A percentile compares a stretch with the other conserved stretches of the same genome.
These are phyloP conservation scores for Adansonia rubrostipa DNA, from an alignment of 441 rosid species.

Conservation along the genomic window DNA sequence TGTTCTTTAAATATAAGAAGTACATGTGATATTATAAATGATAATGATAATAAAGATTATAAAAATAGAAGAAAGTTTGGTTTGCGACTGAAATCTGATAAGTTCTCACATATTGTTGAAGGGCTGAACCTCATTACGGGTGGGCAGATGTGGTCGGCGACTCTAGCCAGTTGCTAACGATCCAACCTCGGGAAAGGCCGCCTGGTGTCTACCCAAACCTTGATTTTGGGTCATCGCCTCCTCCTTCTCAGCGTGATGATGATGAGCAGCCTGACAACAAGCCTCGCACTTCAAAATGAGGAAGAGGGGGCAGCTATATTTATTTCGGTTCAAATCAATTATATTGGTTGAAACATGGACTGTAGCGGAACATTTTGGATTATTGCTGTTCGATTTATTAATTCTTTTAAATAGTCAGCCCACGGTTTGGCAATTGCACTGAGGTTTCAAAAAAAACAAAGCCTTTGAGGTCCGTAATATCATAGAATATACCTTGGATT, in stretches of 20 bases:
- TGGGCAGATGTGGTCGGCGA: slow-evolving; percentile 96
- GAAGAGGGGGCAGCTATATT: slow-evolving; percentile 25
- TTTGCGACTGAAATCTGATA: not conserved
- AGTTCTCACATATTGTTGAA: slow-evolving; percentile 35
- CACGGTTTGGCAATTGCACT: not conserved
- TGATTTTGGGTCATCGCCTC: slow-evolving; percentile 64
- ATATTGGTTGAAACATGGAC: slow-evolving; percentile 25
- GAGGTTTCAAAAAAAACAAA: not conserved
- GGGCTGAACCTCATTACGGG: slow-evolving; percentile 95
- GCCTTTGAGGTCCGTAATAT: not conserved
- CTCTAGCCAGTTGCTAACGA: slow-evolving; percentile 82
- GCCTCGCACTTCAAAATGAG: slow-evolving; percentile 28
- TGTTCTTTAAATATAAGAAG: no score
- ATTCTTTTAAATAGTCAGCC: slow-evolving; percentile 37
- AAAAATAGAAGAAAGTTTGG: not conserved
- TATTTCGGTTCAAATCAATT: slow-evolving; percentile 17
- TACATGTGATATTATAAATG: no score
- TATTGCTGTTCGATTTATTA: slow-evolving; percentile 45
- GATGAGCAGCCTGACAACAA: slow-evolving; percentile 43
- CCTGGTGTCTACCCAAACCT: slow-evolving; percentile 78
- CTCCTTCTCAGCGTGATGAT: slow-evolving; percentile 29
- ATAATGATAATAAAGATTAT: no score
- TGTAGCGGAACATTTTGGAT: slow-evolving; percentile 27
- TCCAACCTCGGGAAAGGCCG: slow-evolving; percentile 73
- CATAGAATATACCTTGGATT: no score